Conservation (phyloP, 1,284 basidiomycete genomes). For the Marasmius oreades region DNA sequence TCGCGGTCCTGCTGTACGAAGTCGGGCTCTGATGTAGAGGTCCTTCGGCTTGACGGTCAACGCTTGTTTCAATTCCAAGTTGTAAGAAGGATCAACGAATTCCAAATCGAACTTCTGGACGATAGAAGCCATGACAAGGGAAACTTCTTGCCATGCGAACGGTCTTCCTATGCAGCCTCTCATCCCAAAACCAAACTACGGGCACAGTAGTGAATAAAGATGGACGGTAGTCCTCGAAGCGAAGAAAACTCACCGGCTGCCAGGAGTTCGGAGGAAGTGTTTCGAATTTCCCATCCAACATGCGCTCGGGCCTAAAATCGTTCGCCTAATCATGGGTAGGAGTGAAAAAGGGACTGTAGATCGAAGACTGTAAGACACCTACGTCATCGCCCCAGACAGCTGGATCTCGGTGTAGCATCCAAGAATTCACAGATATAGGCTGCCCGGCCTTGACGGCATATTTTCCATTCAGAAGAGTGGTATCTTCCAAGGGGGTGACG, state of each 20-base stretch:
- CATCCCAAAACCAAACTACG: slow-evolving; percentile 30
- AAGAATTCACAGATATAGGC: slow-evolving; percentile 29
- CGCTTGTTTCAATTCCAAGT: slow-evolving; percentile 40
- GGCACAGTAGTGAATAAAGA: too few relatives aligned
- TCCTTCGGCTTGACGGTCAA: slow-evolving; percentile 46
- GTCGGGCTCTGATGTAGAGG: slow-evolving; percentile 38
- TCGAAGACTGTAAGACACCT: slow-evolving; percentile 17
- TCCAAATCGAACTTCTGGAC: slow-evolving; percentile 44
- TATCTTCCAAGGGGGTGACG: slow-evolving; percentile 33
- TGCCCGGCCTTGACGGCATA: slow-evolving; percentile 36
- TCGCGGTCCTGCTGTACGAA: slow-evolving; percentile 8
- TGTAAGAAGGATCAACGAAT: slow-evolving; percentile 39
- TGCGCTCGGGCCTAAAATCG: slow-evolving; percentile 30
- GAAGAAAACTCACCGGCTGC: slow-evolving; percentile 37
- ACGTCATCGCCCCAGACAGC: slow-evolving; percentile 49
- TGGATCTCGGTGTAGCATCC: slow-evolving; percentile 38
- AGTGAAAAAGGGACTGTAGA: not conserved
- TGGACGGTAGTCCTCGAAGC: not conserved
- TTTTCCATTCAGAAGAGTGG: slow-evolving; percentile 35
- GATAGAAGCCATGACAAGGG: slow-evolving; percentile 37
- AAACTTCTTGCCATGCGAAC: slow-evolving; percentile 47
- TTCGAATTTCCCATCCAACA: slow-evolving; percentile 45
- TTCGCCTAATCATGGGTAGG: not conserved
- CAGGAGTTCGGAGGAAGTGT: slow-evolving; percentile 41
- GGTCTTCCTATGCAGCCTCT: slow-evolving; percentile 44